Evolutionary conservation across 805 yeast genomes (phyloP), one percentile per base, ranked within the genome.

Genomic region (Myxozyma monticola): DNA sequence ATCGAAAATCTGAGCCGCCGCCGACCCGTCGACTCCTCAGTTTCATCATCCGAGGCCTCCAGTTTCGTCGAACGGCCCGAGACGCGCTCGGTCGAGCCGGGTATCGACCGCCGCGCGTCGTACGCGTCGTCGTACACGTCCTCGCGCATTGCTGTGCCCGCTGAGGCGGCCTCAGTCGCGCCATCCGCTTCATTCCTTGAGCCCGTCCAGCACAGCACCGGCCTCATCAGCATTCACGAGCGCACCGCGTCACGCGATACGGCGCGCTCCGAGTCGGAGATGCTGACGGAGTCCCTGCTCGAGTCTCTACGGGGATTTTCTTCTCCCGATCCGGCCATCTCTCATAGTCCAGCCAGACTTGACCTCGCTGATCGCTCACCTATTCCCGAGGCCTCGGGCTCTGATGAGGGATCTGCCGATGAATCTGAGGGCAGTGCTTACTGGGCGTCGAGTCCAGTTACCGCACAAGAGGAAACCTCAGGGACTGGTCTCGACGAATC

Each of bases 21-120:
- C 18, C 30, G 54, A 20, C 54, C 54, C 6, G 40, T 50, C 17
- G 54, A 50, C 15, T 50, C 54, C 8, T 50, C 54, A 10, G 50
- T 25, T 1, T 45, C 50, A 22, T 45, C 54, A 1, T 49, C 54
- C 15, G 47, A 45, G 20, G 43, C 54, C 2, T 45, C 44, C 14
- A 45, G 50, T 24, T 36, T 40, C 17, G 37, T 21, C 17, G 45
- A 49, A 17, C 45, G 45, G 14, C 22, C 41, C 21, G 45, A 35
- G 21, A 22, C 28, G 9, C 17, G 40, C 12, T 22, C 37, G 20
- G 22, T 28, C 14, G 48, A 44, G 15, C 38, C 33, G 6, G n/a
- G 18, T 37, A 14, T 10, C 21, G 38, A 33, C 25, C 29, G 18
- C 9, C 40, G 42, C 4, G 24, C 41, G 17, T 47, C 51, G 6